These are phyloP conservation scores for Leishmania guyanensis DNA, from an alignment of 208 protist species.

Conservation along the genomic window DNA sequence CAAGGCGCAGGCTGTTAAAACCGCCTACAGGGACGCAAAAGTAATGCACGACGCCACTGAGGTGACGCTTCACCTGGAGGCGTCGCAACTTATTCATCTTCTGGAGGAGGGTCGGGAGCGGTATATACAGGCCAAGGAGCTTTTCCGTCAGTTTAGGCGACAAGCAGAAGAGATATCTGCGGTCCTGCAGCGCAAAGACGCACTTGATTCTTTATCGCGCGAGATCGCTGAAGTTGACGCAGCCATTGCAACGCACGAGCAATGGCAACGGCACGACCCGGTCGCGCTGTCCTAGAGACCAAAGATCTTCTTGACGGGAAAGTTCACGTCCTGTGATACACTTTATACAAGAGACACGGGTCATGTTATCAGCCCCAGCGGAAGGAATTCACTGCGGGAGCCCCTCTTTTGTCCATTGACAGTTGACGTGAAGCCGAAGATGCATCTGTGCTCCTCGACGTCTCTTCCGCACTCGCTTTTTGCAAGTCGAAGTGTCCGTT, in stretches of 20 bases:
- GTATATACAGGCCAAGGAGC: slow-evolving; percentile 20
- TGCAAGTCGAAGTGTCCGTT: no score
- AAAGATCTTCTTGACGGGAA: background rate
- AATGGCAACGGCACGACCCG: background rate
- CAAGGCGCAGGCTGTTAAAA: slow-evolving; percentile 22
- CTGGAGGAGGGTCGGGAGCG: slow-evolving; percentile 29
- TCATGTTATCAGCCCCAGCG: no score
- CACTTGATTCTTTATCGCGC: slow-evolving; percentile 14
- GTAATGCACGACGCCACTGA: slow-evolving; percentile 18
- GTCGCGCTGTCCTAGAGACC: background rate
- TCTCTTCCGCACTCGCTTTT: no score
- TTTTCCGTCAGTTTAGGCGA: slow-evolving; percentile 10
- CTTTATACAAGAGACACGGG: no score
- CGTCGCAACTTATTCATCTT: slow-evolving; percentile 18
- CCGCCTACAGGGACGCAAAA: slow-evolving; percentile 41
- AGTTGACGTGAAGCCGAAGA: no score
- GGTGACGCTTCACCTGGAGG: slow-evolving; percentile 28
- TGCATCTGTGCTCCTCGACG: no score
- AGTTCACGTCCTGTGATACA: no score
- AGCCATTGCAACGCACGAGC: slow-evolving; percentile 20
- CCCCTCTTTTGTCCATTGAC: no score
- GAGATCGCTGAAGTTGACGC: slow-evolving; percentile 21
- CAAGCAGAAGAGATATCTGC: slow-evolving; percentile 28
- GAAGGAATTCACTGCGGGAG: no score
- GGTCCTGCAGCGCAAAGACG: slow-evolving; percentile 16